These are phyloP conservation scores for Fusarium sarcochroum DNA, from an alignment of 2,329 filamentous ascomycete species.

Conservation along the genomic window DNA sequence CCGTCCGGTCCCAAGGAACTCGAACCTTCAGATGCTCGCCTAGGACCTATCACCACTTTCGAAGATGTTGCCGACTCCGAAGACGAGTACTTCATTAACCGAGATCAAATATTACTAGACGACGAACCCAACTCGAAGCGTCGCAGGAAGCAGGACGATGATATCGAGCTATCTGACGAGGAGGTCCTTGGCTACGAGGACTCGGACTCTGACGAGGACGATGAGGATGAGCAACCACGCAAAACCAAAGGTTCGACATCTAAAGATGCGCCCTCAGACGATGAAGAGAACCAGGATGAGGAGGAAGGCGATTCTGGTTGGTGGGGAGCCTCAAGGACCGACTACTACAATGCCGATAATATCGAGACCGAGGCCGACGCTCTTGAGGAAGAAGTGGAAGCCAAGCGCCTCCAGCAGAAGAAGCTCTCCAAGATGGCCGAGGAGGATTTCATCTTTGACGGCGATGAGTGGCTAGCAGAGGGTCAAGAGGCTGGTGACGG, in stretches of 20 bases:
- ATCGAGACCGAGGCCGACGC: constrained; percentile 77
- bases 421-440: constrained; percentile 90
- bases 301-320: constrained; percentile 74
- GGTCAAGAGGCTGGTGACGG: constrained; percentile 65
- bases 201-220: constrained; percentile 62
- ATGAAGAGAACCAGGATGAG: constrained; percentile 69
- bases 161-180: constrained; percentile 74
- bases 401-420: constrained; percentile 89
- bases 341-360: constrained; percentile 92
- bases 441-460: constrained; percentile 93
- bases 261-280: constrained; percentile 58
- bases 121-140: constrained; percentile 85
- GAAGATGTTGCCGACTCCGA: constrained; percentile 94
- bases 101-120: constrained; percentile 88
- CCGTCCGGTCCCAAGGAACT: constrained; percentile 68
- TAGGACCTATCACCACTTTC: constrained; percentile 73
- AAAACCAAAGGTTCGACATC: constrained; percentile 46
- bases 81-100: constrained; percentile 90
- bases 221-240: constrained; percentile 56
- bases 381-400: constrained; percentile 92
- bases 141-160: constrained; percentile 79
- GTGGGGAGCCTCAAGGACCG: constrained; percentile 90
- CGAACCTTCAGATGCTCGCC: constrained; percentile 71
- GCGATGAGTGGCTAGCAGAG: constrained; percentile 82
- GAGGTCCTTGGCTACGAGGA: constrained; percentile 69